A percentile compares a stretch with the other conserved stretches of the same genome.
phyloP scores from a whole-genome alignment of 441 rosid genomes.

The Raphanus hybrid region DNA sequence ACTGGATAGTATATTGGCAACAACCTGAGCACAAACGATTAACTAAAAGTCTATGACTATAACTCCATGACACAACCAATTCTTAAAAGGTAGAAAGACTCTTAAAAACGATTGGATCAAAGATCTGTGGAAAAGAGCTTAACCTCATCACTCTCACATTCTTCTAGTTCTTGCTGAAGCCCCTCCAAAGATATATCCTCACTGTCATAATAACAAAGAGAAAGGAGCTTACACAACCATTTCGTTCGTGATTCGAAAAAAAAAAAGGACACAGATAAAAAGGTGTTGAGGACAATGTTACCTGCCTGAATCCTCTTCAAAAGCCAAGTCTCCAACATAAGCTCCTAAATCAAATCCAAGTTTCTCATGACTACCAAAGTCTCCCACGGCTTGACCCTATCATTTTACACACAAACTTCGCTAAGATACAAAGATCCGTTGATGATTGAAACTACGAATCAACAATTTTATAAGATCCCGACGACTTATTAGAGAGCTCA shows the following conservation, averaged over 20 bases:
- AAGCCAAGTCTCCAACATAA: conserved; percentile 86
- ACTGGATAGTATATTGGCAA: conserved; percentile 83
- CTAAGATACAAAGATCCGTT: neutral
- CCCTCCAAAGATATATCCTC: conserved; percentile 94
- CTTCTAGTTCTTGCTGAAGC: conserved; percentile 90
- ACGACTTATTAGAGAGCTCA: neutral
- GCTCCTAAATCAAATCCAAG: conserved; percentile 78
- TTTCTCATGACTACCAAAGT: conserved; percentile 48
- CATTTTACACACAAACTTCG: neutral
- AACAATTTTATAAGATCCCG: neutral
- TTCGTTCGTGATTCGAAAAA: too few relatives aligned
- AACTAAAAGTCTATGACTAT: neutral
- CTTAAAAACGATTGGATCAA: neutral
- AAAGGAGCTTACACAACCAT: too few relatives aligned
- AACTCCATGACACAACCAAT: neutral
- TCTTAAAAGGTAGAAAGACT: neutral
- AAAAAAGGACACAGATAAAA: neutral
- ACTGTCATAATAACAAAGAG: conserved; percentile 40
- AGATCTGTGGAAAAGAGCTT: conserved; percentile 15
- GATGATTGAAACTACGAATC: neutral
- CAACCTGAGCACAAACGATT: conserved; percentile 61
- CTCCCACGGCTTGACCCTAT: conserved; percentile 47
- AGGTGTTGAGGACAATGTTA: conserved; percentile 30
- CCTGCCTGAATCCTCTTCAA: conserved; percentile 88
- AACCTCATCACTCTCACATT: conserved; percentile 87